Conservation (phyloP, 1,139 yeast genomes). For the Casaregolazyma suthepensis region DNA sequence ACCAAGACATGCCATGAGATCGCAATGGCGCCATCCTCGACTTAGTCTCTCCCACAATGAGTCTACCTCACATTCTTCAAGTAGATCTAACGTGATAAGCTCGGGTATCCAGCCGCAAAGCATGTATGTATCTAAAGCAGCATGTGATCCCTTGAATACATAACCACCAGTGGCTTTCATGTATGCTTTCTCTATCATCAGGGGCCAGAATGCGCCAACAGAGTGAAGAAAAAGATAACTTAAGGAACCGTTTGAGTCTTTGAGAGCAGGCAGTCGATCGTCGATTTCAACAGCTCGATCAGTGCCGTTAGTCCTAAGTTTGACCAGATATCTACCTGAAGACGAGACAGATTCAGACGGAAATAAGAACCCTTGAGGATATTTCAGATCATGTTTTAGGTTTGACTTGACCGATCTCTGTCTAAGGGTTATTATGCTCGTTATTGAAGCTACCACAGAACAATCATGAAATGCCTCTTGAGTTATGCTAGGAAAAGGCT, state of each 20-base stretch:
- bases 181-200: constrained; percentile 70
- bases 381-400: background rate
- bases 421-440: constrained; percentile 29
- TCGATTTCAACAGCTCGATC: constrained; percentile 47
- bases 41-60: constrained; percentile 35
- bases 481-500: constrained; percentile 27
- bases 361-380: constrained; percentile 1
- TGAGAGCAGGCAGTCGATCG: constrained; percentile 37
- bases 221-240: constrained; percentile 12
- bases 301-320: constrained; percentile 54
- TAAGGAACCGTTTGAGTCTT: constrained; percentile 6
- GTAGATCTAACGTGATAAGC: constrained; percentile 36
- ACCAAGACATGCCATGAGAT: constrained; percentile 57
- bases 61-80: constrained; percentile 23
- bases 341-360: constrained; percentile 16
- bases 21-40: constrained; percentile 31
- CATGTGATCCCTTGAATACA: constrained; percentile 67
- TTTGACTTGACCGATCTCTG: constrained; percentile 16
- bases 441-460: constrained; percentile 64
- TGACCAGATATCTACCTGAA: constrained; percentile 37
- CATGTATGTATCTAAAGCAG: constrained; percentile 64
- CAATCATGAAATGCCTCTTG: constrained; percentile 67
- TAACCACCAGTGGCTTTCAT: constrained; percentile 62
- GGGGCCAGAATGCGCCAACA: constrained; percentile 49
- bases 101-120: constrained; percentile 76